Base-by-base conservation (phyloP, 108 stramenopile genomes). In the Cyclotella atomus region DNA sequence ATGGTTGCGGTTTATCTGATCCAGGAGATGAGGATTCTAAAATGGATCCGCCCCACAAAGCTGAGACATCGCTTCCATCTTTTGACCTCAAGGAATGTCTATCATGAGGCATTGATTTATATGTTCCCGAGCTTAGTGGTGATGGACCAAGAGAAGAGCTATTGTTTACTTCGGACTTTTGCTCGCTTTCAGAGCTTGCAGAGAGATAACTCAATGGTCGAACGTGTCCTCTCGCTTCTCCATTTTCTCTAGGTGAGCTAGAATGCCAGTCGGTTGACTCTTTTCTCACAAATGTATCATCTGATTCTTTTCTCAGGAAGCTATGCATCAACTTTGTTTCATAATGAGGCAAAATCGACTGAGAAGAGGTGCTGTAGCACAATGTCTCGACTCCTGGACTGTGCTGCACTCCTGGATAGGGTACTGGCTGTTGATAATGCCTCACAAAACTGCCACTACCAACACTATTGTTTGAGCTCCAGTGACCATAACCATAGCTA, bases 151-250 rank as follows among this genome's bases (percentile, higher is more conserved):
- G n/a, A n/a, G n/a, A n/a, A n/a, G n/a, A n/a, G n/a, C n/a, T n/a
- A n/a, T n/a, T n/a, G n/a, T n/a, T n/a, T n/a, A n/a, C n/a, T n/a
- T n/a, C n/a, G n/a, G n/a, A n/a, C n/a, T n/a, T n/a, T n/a, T n/a
- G n/a, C n/a, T n/a, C n/a, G n/a, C n/a, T n/a, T 0, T 52, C 52
- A 1, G 52, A 52, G 23, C 52, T 52, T 1, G 52, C 52, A n/a
- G 52, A 52, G 52, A 52, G 52, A 23, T 52, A 52, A 23, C 21
- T 23, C 21, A 52, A 23, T 23, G 52, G 52, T 52, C 52, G n/a
- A 10, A 1, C 21, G 52, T 52, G 52, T 23, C 2, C 21, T 52
- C 21, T n/a, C 10, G 10, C 21, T 0, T 3, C 20, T 23, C 10
- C 52, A 23, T 12, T 12, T 9, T 41, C 12, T 41, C 9, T 41